A percentile compares a stretch with the other conserved stretches of the same genome.
Conservation (phyloP, 1,139 yeast genomes). For the Magnusiomyces magnusii region DNA sequence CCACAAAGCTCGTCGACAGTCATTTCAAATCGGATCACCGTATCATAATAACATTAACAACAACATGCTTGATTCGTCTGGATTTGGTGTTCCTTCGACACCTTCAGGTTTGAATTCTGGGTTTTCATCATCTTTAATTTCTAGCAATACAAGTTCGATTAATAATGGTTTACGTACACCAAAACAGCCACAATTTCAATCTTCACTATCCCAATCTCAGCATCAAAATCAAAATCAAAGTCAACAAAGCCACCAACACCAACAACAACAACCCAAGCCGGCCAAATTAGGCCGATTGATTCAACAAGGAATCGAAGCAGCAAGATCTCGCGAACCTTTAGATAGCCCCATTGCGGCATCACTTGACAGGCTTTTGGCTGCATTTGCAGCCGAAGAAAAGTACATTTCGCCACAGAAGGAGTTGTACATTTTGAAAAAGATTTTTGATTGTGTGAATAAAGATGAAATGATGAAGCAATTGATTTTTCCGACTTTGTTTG, state of each 20-base stretch:
- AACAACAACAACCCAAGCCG: not conserved
- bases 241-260: not conserved
- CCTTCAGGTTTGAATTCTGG: not conserved
- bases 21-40: not conserved
- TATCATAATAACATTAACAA: not conserved
- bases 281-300: not conserved
- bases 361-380: not conserved
- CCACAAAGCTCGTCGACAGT: not conserved
- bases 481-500: not conserved
- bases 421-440: not conserved
- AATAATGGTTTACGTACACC: not conserved
- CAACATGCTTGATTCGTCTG: not conserved
- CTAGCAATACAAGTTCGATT: not conserved
- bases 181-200: not conserved
- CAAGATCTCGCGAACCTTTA: not conserved
- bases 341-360: not conserved
- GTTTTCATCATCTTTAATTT: not conserved
- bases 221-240: not conserved
- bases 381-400: not conserved
- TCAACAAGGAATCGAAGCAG: constrained; percentile 1
- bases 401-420: not conserved
- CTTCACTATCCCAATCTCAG: not conserved
- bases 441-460: constrained; percentile 1
- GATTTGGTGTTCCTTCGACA: not conserved
- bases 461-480: not conserved